Evolutionary conservation across 345 rosid genomes (phyloP).

Genomic region (Sonneratia caseolaris): DNA sequence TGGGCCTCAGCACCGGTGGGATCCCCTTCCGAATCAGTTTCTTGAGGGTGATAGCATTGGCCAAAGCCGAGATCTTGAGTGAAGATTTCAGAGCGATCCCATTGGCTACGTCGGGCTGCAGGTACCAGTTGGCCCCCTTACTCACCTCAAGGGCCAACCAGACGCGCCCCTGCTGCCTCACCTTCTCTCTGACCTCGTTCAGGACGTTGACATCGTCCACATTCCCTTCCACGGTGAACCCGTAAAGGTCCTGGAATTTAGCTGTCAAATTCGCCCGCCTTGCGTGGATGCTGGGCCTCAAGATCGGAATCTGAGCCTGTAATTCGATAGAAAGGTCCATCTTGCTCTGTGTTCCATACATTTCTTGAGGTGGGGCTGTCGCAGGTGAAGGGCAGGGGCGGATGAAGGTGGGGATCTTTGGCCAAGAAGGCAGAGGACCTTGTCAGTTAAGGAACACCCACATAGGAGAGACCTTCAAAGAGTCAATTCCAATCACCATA

Average conservation of each 20-base stretch:
- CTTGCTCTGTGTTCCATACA: slow-evolving; percentile 60
- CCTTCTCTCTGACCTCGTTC: slow-evolving; percentile 97
- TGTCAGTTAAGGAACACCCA: neutral
- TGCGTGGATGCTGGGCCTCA: slow-evolving; percentile 95
- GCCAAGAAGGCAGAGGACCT: neutral
- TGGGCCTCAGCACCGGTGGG: slow-evolving; percentile 90
- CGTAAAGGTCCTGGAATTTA: slow-evolving; percentile 90
- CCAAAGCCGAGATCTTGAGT: slow-evolving; percentile 60
- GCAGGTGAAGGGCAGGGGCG: neutral
- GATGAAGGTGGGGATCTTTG: slow-evolving; percentile 2
- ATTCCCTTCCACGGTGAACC: slow-evolving; percentile 93
- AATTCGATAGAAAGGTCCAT: slow-evolving; percentile 60
- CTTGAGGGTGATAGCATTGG: slow-evolving; percentile 83
- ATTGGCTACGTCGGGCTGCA: slow-evolving; percentile 63
- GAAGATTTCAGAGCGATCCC: slow-evolving; percentile 82
- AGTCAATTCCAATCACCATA: neutral
- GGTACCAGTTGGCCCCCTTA: slow-evolving; percentile 99
- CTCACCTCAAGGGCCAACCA: slow-evolving; percentile 99
- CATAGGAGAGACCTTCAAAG: neutral
- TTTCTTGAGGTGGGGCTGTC: slow-evolving; percentile 11
- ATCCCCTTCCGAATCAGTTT: slow-evolving; percentile 91
- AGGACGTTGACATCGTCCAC: slow-evolving; percentile 92
- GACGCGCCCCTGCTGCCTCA: slow-evolving; percentile 84
- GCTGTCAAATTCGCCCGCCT: slow-evolving; percentile 83
- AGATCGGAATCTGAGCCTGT: slow-evolving; percentile 65